phyloP scores from a whole-genome alignment of 305 asterid species.

The Plantago lanceolata region DNA sequence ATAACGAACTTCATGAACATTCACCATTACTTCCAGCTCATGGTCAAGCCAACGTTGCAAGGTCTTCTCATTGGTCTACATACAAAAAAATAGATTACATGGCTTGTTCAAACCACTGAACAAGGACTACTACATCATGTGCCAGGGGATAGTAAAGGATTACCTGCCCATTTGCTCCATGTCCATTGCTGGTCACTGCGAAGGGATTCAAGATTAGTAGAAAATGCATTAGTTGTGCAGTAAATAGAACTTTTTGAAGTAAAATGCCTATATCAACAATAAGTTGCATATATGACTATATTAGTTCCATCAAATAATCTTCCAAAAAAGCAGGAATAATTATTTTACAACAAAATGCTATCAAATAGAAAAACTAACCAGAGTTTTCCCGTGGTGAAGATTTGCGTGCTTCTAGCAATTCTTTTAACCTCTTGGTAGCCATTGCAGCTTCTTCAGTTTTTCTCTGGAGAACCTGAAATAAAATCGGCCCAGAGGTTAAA shows the following conservation, averaged over 20 bases:
- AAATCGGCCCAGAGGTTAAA: slow-evolving; percentile 21
- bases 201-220: slow-evolving; percentile 24
- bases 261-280: slow-evolving; percentile 9
- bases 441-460: slow-evolving; percentile 99
- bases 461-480: slow-evolving; percentile 93
- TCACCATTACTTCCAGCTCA: slow-evolving; percentile 96
- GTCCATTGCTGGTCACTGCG: slow-evolving; percentile 71
- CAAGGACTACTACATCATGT: slow-evolving; percentile 13
- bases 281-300: slow-evolving; percentile 5
- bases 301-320: background rate
- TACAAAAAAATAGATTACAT: slow-evolving; percentile 20
- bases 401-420: slow-evolving; percentile 96
- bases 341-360: background rate
- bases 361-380: slow-evolving; percentile 35
- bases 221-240: slow-evolving; percentile 5
- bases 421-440: slow-evolving; percentile 98
- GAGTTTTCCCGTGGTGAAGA: slow-evolving; percentile 82
- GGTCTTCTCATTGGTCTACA: slow-evolving; percentile 80
- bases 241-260: too few species aligned
- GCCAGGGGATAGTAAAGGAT: slow-evolving; percentile 12
- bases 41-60: slow-evolving; percentile 96
- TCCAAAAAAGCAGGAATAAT: background rate
- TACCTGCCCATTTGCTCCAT: slow-evolving; percentile 83
- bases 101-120: slow-evolving; percentile 19
- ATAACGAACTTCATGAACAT: slow-evolving; percentile 96